phyloP scores from a whole-genome alignment of 2,329 filamentous ascomycete genomes.

The Pseudogymnoascus sp. region DNA sequence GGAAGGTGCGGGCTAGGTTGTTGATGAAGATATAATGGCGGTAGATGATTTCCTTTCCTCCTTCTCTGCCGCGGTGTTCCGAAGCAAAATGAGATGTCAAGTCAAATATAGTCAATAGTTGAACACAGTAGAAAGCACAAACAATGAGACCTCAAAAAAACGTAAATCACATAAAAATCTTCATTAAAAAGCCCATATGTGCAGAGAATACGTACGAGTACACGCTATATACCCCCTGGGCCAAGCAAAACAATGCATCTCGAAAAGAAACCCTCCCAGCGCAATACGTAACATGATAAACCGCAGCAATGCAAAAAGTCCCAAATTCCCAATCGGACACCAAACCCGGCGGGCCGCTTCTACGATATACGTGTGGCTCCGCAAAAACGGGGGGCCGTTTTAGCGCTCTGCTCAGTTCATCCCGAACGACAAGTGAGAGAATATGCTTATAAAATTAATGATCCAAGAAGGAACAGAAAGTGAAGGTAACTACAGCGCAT shows the following conservation, averaged over 20 bases:
- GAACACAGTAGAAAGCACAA: background rate
- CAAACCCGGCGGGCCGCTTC: constrained; percentile 6
- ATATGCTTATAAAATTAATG: background rate
- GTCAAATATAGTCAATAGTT: too few relatives aligned
- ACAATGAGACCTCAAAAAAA: background rate
- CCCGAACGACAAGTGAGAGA: background rate
- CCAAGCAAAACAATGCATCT: background rate
- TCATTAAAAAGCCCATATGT: constrained; percentile 1
- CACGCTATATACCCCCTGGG: background rate
- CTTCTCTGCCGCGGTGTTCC: too few relatives aligned
- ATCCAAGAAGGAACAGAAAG: background rate
- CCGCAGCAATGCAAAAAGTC: background rate
- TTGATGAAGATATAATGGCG: too few relatives aligned
- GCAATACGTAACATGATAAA: background rate
- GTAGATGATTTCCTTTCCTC: too few relatives aligned
- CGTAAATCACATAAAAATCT: background rate
- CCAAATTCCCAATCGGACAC: background rate
- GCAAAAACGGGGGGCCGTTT: constrained; percentile 5
- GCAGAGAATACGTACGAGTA: background rate
- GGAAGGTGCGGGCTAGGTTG: background rate
- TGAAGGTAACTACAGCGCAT: background rate
- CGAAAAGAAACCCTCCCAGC: background rate
- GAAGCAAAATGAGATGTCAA: too few relatives aligned
- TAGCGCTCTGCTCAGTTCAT: background rate
- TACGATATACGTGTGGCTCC: constrained; percentile 4